A percentile compares a stretch with the other conserved stretches of the same genome.
These are phyloP conservation scores for Boletus vermiculosoides DNA, from an alignment of 768 basidiomycete species.

Conservation along the genomic window DNA sequence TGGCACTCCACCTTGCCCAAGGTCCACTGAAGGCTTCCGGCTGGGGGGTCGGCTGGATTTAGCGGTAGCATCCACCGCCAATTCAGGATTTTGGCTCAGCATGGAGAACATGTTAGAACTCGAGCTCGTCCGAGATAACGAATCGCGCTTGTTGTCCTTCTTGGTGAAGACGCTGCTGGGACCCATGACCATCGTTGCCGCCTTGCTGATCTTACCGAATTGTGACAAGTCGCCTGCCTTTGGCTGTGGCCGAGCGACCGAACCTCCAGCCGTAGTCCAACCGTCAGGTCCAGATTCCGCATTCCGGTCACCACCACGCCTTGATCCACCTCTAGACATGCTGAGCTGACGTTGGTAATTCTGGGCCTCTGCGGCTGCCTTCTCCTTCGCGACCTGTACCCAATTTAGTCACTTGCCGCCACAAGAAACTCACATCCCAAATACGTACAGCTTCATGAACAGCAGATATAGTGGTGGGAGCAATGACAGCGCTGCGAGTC, in stretches of 20 bases:
- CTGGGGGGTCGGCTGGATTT: slow-evolving; percentile 55
- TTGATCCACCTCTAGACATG: slow-evolving; percentile 90
- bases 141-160: slow-evolving; percentile 67
- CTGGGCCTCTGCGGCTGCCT: slow-evolving; percentile 62
- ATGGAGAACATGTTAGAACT: slow-evolving; percentile 86
- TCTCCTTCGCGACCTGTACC: slow-evolving; percentile 77
- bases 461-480: slow-evolving; percentile 85
- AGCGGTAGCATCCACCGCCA: slow-evolving; percentile 47
- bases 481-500: slow-evolving; percentile 65
- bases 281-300: slow-evolving; percentile 73
- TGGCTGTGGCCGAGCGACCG: slow-evolving; percentile 53
- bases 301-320: slow-evolving; percentile 74
- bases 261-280: slow-evolving; percentile 74
- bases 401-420: slow-evolving; percentile 4
- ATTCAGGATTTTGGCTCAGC: slow-evolving; percentile 65
- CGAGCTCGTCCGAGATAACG: slow-evolving; percentile 78
- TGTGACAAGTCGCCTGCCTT: slow-evolving; percentile 85
- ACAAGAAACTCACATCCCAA: background rate
- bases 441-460: slow-evolving; percentile 78
- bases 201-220: slow-evolving; percentile 84
- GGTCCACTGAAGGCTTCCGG: slow-evolving; percentile 52
- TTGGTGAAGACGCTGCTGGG: slow-evolving; percentile 83
- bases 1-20: slow-evolving; percentile 43
- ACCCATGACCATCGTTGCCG: slow-evolving; percentile 72
- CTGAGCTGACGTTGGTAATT: slow-evolving; percentile 57